Base-by-base conservation (phyloP, 1,284 basidiomycete genomes). In the Hymenochaete sp. region DNA sequence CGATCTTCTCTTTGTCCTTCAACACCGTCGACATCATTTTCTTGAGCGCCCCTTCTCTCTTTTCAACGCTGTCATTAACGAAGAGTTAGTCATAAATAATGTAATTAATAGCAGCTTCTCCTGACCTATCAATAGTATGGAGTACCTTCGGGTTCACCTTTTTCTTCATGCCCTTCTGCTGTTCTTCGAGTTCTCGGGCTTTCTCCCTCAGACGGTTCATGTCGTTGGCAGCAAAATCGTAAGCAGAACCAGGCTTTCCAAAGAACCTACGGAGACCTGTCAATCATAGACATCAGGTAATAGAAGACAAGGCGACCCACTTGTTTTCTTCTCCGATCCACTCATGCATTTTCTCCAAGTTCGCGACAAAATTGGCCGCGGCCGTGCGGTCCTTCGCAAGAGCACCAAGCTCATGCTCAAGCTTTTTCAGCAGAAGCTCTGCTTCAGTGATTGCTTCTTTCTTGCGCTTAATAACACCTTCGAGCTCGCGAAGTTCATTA, bases 111-210 rank as follows among this genome's bases (percentile, higher is more conserved):
- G 27, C 10, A 27, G 9, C 6, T 9, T 29, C 1, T 2, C 64
- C 79, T 45, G 53, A 93, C 91, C 76, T 84, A 57, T 98, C 95
- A 50, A 98, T 92, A 87, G 93, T 93, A 58, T 86, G 89, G 68
- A 97, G 79, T 43, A 93, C 93, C 64, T 96, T 96, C 4, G 85
- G 84, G 58, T 98, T 98, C 55, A 98, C 77, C 64, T 95, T 96
- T 68, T 93, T 92, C 66, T 89, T 91, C 80, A 93, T 83, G 26
- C 83, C 80, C 57, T 83, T 84, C 58, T 92, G 89, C 50, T 82
- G 74, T 38, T 79, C 72, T 56, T 91, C 83, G 14, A 98, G 73
- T 59, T 91, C 86, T 33, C 72, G 70, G 35, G 84, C 85, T 55
- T 81, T 81, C 37, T 77, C 70, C 45, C 75, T 70, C 51, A 90